Base-by-base conservation (phyloP, 129 eudicot species). In the Artemisia annua region DNA sequence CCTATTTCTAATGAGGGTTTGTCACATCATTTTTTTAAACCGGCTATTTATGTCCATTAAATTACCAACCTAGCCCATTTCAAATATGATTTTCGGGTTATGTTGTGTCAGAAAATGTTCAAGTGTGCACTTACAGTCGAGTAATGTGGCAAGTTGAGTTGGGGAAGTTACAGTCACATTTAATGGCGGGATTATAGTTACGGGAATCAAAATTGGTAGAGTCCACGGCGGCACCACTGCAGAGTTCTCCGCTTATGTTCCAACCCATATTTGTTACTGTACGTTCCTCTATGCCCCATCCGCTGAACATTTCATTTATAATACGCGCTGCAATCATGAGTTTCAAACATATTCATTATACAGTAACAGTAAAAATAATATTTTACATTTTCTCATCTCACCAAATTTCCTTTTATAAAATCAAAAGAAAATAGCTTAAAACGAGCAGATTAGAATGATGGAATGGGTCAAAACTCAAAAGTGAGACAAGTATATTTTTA, bases 211-310 rank as follows among this genome's bases (percentile, higher is more conserved):
- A 67, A 60, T 15, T 26, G 16, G 83, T 73, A 1, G 77, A 5
- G 64, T 76, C 85, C 0, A 78, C 26, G 53, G 98, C 96, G 13
- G 77, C 73, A 16, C 98, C 98, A 18, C 85, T 86, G 74, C 98
- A 92, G 4, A 73, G 71, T 17, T 88, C 93, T 48, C 97, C 97
- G 11, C 91, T 88, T 48, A 79, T 55, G 79, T 86, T 86, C 90
- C 90, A 83, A 43, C 75, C 17, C 58, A 22, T 67, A 7, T 61
- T 5, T 49, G 77, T 57, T 32, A 2, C 70, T 0, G 68, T 20
- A 43, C 28, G 18, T 26, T 51, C 60, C 1, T 24, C 10, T 59
- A 78, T 87, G 17, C 83, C 59, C 92, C 88, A 87, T 70, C 51
- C 44, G 3, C 67, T 66, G 61, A 87, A 84, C 19, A 87, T 56